These are phyloP conservation scores for Ceratobasidium sp. DNA, from an alignment of 1,284 basidiomycete species.

Conservation along the genomic window DNA sequence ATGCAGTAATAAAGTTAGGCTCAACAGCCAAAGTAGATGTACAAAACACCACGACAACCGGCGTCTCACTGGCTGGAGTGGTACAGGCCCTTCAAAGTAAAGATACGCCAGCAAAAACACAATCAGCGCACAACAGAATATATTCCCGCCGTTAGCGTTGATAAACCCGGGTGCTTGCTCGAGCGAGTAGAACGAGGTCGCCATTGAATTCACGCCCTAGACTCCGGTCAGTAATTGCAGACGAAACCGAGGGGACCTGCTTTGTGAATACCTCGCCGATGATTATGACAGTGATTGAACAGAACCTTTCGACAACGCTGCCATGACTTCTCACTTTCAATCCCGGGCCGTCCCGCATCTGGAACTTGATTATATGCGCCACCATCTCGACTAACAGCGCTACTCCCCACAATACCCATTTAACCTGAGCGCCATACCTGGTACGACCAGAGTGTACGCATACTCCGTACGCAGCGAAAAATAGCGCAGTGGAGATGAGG, in stretches of 20 bases:
- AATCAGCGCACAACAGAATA: background rate
- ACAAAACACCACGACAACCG: constrained; percentile 10
- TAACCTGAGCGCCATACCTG: background rate
- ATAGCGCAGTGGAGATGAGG: background rate
- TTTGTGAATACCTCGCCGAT: constrained; percentile 29
- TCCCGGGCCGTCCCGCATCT: background rate
- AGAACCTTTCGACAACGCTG: constrained; percentile 1
- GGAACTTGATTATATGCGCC: constrained; percentile 1
- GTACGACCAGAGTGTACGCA: background rate
- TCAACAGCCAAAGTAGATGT: constrained; percentile 27
- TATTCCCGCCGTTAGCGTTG: background rate
- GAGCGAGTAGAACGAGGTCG: background rate
- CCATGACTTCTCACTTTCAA: constrained; percentile 9
- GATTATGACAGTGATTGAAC: constrained; percentile 20
- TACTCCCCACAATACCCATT: background rate
- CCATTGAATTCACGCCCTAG: constrained; percentile 35
- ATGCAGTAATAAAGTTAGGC: constrained; percentile 26
- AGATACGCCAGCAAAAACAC: constrained; percentile 25
- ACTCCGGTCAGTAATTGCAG: background rate
- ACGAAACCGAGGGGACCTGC: background rate
- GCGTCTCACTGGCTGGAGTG: constrained; percentile 9
- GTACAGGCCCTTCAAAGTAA: constrained; percentile 30
- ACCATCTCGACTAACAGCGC: constrained; percentile 15
- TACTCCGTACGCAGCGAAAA: constrained; percentile 1
- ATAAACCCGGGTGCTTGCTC: constrained; percentile 13